phyloP scores from a whole-genome alignment of 305 asterid genomes.

The Fraxinus baroniana region DNA sequence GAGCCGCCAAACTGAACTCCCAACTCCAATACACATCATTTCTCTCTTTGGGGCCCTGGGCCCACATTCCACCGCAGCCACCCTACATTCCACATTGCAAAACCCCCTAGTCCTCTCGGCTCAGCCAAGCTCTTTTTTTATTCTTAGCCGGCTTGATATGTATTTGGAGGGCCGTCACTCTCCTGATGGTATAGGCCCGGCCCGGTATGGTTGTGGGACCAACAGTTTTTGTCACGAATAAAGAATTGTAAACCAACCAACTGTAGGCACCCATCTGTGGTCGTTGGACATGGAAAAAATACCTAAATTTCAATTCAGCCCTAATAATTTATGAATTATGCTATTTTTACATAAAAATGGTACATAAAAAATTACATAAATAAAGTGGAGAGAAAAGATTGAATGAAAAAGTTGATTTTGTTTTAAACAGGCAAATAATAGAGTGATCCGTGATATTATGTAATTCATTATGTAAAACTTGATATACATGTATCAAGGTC shows the following conservation, averaged over 20 bases:
- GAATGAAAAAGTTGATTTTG: too few species aligned
- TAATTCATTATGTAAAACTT: too few species aligned
- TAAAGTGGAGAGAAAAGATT: too few species aligned
- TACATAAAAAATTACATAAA: too few species aligned
- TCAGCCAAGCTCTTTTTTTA: not conserved
- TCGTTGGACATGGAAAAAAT: not conserved
- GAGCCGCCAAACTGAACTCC: slow-evolving; percentile 35
- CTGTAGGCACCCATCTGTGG: not conserved
- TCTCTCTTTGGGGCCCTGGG: slow-evolving; percentile 16
- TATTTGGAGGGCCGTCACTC: not conserved
- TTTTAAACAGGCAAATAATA: too few species aligned
- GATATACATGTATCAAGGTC: too few species aligned
- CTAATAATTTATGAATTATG: too few species aligned
- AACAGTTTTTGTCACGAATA: not conserved
- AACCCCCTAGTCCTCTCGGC: slow-evolving; percentile 5
- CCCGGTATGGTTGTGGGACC: not conserved
- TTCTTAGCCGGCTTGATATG: slow-evolving; percentile 11
- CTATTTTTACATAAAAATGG: too few species aligned
- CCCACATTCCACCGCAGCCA: slow-evolving; percentile 24
- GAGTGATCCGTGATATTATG: too few species aligned
- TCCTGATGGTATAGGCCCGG: not conserved
- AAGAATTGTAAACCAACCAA: not conserved
- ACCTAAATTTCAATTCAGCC: not conserved
- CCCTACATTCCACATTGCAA: not conserved
- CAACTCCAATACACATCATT: slow-evolving; percentile 6